Conservation (phyloP, 345 rosid genomes). For the Adansonia digitata region DNA sequence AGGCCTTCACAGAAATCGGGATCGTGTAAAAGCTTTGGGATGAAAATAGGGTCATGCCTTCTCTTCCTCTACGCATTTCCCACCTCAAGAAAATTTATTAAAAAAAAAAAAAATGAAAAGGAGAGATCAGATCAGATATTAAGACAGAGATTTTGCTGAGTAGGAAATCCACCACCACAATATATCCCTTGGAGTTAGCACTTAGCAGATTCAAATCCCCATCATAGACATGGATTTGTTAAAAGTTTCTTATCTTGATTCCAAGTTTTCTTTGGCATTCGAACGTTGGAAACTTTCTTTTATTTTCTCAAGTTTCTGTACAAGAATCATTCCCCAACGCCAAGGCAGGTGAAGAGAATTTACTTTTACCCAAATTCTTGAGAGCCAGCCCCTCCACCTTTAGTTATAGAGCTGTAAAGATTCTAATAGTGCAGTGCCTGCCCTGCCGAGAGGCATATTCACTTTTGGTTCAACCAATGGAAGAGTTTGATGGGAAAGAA, state of each 20-base stretch:
- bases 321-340: too few relatives aligned
- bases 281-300: neutral
- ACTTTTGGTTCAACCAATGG: neutral
- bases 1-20: conserved; percentile 19
- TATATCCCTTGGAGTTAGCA: neutral
- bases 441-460: neutral
- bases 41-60: conserved; percentile 18
- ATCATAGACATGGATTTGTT: neutral
- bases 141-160: conserved; percentile 20
- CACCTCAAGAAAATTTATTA: neutral
- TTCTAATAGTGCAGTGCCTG: too few relatives aligned
- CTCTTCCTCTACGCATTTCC: neutral
- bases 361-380: neutral
- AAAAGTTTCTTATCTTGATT: neutral
- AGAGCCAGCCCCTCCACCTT: neutral
- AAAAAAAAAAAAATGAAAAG: neutral
- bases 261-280: neutral
- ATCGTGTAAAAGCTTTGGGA: neutral
- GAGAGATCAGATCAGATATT: conserved; percentile 1
- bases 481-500: too few relatives aligned
- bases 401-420: neutral
- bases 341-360: neutral
- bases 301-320: neutral
- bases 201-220: conserved; percentile 19
- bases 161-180: conserved; percentile 28